Evolutionary conservation across 805 yeast species (phyloP), one percentile per base, ranked within the genome.

Genomic region (Saccharomycopsis fibuligera): DNA sequence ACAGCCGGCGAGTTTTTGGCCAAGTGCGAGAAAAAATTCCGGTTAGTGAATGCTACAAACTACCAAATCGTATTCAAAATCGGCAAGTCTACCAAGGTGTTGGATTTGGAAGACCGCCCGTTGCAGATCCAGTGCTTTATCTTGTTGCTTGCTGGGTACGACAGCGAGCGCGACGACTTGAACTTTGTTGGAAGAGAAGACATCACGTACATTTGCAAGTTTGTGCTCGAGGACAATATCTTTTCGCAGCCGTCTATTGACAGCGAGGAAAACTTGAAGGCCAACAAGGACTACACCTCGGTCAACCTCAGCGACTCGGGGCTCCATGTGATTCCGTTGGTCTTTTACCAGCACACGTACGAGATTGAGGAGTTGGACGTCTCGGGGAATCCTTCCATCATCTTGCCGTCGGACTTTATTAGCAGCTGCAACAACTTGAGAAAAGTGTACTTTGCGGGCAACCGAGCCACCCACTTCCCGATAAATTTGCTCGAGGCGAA

Each of bases 111-210:
- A 54, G 95, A 90, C 48, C 77, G 74, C 52, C 96, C 96, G 0
- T 71, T 90, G 35, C 74, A 79, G 50, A 80, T 86, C 48, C 96
- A 89, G 63, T 74, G 83, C 57, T 83, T 84, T 41, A 64, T 89
- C 44, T 63, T 90, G 25, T 68, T 82, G 49, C 67, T 86, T 36
- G 82, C 86, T 59, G 98, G 97, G 4, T 90, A 84, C 59, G 54
- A 48, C 37, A 74, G 76, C 3, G 85, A 81, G 42, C 71, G 76
- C n/a, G 96, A 90, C 60, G 79, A 81, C 45, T 67, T 88, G 45
- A 82, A 80, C 54, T 84, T 80, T 44, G 73, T 89, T 51, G 96
- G 95, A 29, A 73, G 95, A 52, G 89, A 85, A 49, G 97, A 90
- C 64, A 65, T 89, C 53, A 81, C 89, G 44, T 87, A 81, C 58